Base-by-base conservation (phyloP, 2,329 filamentous ascomycete species). In the Penicillium expansum region DNA sequence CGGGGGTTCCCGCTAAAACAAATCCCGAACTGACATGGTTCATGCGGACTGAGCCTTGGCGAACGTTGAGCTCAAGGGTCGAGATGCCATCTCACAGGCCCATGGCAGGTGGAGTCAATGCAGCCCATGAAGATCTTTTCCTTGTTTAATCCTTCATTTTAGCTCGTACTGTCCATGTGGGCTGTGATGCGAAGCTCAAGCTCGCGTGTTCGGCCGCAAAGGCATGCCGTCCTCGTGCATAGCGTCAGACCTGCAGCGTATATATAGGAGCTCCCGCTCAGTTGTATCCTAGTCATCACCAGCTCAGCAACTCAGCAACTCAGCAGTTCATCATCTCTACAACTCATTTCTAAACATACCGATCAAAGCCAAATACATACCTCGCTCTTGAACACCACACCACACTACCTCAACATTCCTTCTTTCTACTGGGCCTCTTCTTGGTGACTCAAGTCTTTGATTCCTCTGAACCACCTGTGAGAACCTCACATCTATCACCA, bases 61-160 rank as follows among this genome's bases (percentile, higher is more conserved):
- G 24, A 43, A 32, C 50, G 44, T 49, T 48, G 55, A 43, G 48
- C 53, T 49, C 48, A 44, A 52, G 49, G 30, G 55, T 52, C 33
- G 54, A 62, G 56, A 66, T 63, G 57, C 62, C 64, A 57, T 64
- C 64, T 64, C 64, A 66, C 62, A 56, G 59, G 52, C 49, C 47
- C 48, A 49, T 42, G 56, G 50, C 51, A 47, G 42, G 57, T 60
- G 62, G 63, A 57, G 16, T 50, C 27, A 20, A 29, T 41, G 55
- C 51, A 58, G 41, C 59, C 24, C 39, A 57, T 56, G 59, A 61
- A 55, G 58, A 64, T 65, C 57, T 35, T 57, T 57, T 51, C 59
- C 56, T 57, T 49, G 60, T 62, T 62, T 48, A 52, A 52, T 45
- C 52, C 35, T 50, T 54, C 51, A 41, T 24, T 44, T 60, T 58